Base-by-base conservation (phyloP, 2,329 filamentous ascomycete species). In the Oidium heveae region DNA sequence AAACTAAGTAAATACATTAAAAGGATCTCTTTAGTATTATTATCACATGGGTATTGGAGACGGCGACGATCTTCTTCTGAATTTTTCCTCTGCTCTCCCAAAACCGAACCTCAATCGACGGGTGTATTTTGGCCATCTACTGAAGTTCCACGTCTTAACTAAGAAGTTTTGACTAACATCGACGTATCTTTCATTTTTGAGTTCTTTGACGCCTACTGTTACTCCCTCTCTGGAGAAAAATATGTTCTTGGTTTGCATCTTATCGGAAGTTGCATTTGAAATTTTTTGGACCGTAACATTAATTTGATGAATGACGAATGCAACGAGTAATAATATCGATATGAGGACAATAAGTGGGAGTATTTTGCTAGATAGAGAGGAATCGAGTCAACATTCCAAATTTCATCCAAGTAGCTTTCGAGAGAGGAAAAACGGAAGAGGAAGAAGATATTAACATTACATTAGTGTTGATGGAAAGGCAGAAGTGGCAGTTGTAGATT, bases 221-320 rank as follows among this genome's bases (percentile, higher is more conserved):
- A 84, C 68, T 55, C 84, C 84, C 55, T 86, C 83, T 65, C 84
- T 85, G 41, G 79, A 81, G 67, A 86, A 83, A 43, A 78, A 71
- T 55, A 88, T 75, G 65, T 87, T 82, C 70, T 82, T 84, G 69
- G 77, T 77, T 65, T 80, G 78, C 76, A 87, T 83, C 63, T 77
- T 77, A 67, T 81, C 72, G 52, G 74, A 75, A 50, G 82, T 81
- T 56, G 75, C 72, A 57, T 76, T 71, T 57, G 76, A 74, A 61
- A 88, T 79, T 66, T 83, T 74, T 67, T 71, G 72, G 55, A 76
- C 72, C 67, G 78, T 79, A 55, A 82, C 67, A 68, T 83, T 87
- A 65, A 87, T 74, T 57, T 84, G 79, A 67, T 86, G 86, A 57
- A 76, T 74, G 56, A 88, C 70, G 68, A 77, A 85, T 55, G 72